Evolutionary conservation across 495 filamentous ascomycete genomes (phyloP), one percentile per base, ranked within the genome.

Genomic region (Xylaria intraflava): DNA sequence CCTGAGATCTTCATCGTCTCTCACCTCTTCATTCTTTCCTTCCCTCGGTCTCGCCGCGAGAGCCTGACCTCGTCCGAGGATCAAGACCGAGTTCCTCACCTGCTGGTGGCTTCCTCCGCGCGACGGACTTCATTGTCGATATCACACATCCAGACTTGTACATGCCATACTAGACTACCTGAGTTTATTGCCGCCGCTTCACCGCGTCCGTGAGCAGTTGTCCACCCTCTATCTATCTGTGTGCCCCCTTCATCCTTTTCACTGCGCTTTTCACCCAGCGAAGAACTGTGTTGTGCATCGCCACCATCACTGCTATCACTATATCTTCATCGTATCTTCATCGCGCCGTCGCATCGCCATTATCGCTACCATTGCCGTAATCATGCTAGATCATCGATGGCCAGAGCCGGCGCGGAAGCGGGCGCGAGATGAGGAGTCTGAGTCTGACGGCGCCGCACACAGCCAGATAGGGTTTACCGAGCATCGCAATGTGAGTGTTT

Each of bases 401-500:
- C 53, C 51, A 17, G 63, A 65, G 41, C 16, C 46, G 36, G 30
- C 49, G 33, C 59, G 62, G 31, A 67, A 67, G 57, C 59, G 64
- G 24, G 31, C 49, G 30, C 59, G 58, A 29, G 57, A 60, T n/a
- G 64, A 65, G 11, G 47, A 59, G 10, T n/a, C 1, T 12, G 44
- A 30, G 22, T 42, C 47, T 8, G 49, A 57, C 20, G 54, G 59
- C 27, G 46, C 48, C 16, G 51, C 54, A 30, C 59, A 53, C 38
- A 58, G 62, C n/a, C 65, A 59, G 17, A 47, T 70, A 6, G 69
- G 74, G 41, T 76, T 76, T 46, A 72, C 71, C 0, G 74, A 77
- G 57, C 75, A 78, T 57, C 66, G 74, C 49, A 73, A 66, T 57
- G 75, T 78, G 55, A 69, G 72, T 65, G 19, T 40, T 38, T 38